Conservation (phyloP, 441 rosid species). For the Metrosideros polymorpha region DNA sequence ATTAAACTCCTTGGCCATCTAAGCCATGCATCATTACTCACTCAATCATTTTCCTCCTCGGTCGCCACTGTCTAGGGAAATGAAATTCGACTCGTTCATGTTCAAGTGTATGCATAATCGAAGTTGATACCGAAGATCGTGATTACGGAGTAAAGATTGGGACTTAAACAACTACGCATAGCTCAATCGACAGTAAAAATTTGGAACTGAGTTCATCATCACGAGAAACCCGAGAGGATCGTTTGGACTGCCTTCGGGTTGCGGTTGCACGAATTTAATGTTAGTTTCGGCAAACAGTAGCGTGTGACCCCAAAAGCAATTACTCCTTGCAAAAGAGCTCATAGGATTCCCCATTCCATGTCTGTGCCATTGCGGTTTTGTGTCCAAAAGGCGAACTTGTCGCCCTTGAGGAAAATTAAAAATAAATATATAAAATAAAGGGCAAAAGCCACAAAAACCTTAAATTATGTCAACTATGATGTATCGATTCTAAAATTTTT, state of each 20-base stretch:
- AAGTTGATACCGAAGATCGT: too few species aligned
- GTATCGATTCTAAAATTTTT: too few species aligned
- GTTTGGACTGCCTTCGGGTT: too few species aligned
- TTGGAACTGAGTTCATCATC: background rate
- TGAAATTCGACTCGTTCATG: background rate
- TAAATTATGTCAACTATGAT: too few species aligned
- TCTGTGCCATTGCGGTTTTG: background rate
- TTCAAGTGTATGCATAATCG: background rate
- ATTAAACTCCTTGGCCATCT: too few species aligned
- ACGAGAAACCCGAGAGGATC: too few species aligned
- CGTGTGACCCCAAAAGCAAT: background rate
- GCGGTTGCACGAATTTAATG: background rate
- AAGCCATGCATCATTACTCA: too few species aligned
- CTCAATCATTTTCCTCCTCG: too few species aligned
- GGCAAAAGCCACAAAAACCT: too few species aligned
- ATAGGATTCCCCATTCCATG: background rate
- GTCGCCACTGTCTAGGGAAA: too few species aligned
- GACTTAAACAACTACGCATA: background rate
- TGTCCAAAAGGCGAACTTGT: background rate
- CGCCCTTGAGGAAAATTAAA: too few species aligned
- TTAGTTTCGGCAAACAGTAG: background rate
- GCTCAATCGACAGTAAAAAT: background rate
- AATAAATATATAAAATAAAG: too few species aligned
- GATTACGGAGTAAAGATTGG: background rate
- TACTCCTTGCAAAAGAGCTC: background rate